Conservation (phyloP, 176 grass and related monocot genomes). For the Rhipidocladum racemiflorum region DNA sequence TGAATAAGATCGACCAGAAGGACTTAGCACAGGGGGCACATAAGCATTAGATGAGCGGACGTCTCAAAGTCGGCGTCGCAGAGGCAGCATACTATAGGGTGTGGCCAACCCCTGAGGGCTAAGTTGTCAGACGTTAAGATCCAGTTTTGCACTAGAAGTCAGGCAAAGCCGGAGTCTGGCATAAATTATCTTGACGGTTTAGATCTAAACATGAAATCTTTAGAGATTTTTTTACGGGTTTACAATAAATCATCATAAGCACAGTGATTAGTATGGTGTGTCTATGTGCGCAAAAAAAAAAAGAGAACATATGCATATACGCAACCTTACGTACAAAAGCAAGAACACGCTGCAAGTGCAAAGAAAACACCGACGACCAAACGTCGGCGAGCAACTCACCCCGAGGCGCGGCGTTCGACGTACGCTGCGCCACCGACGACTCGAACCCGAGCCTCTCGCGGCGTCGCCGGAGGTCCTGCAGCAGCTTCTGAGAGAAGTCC, state of each 20-base stretch:
- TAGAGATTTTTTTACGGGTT: neutral
- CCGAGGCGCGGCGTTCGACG: slow-evolving; percentile 11
- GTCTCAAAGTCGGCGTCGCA: too few species aligned
- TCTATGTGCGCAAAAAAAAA: neutral
- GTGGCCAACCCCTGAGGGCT: too few species aligned
- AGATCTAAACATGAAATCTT: slow-evolving; percentile 6
- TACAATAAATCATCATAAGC: neutral
- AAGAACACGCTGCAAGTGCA: neutral
- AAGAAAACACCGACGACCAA: neutral
- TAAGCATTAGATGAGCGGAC: too few species aligned
- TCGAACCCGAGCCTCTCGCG: slow-evolving; percentile 73
- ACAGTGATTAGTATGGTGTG: neutral
- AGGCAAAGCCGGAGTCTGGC: too few species aligned
- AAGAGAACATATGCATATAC: neutral
- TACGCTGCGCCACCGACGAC: slow-evolving; percentile 6
- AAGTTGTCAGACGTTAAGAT: too few species aligned
- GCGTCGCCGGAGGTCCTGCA: slow-evolving; percentile 72
- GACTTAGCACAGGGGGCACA: too few species aligned
- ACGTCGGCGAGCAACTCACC: slow-evolving; percentile 32
- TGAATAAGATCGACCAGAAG: too few species aligned
- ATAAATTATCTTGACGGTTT: neutral
- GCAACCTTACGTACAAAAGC: neutral
- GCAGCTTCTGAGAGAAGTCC: slow-evolving; percentile 89
- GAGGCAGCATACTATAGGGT: too few species aligned
- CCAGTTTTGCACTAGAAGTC: too few species aligned